phyloP scores from a whole-genome alignment of 1,139 yeast species.

The Pichiaceae sp. region DNA sequence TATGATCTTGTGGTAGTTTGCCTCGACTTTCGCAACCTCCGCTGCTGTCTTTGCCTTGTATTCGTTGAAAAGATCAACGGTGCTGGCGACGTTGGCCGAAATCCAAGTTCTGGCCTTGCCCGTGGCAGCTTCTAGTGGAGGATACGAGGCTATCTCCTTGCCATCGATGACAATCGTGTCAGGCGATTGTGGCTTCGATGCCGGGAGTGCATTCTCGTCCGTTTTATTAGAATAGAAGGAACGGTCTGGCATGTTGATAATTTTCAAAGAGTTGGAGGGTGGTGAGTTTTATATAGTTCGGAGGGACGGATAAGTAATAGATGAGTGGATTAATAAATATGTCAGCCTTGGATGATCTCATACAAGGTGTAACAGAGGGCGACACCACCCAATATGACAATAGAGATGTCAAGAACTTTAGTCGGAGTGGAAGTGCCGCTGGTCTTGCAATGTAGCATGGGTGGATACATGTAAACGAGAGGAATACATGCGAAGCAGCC shows the following conservation, averaged over 20 bases:
- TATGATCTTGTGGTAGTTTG: conserved; percentile 22
- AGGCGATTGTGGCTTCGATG: conserved; percentile 33
- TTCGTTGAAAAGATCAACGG: conserved; percentile 36
- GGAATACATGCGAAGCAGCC: conserved; percentile 83
- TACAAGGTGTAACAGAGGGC: conserved; percentile 63
- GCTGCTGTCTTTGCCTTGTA: conserved; percentile 37
- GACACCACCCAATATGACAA: conserved; percentile 47
- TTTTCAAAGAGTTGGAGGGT: not conserved
- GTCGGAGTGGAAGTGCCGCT: conserved; percentile 23
- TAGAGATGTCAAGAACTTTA: conserved; percentile 33
- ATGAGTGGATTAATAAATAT: too few species aligned
- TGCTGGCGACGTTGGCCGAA: conserved; percentile 30
- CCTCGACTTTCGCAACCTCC: conserved; percentile 28
- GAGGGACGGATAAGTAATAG: too few species aligned
- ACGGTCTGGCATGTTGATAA: conserved; percentile 21
- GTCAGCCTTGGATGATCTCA: conserved; percentile 37
- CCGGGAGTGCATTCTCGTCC: conserved; percentile 36
- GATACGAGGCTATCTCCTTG: conserved; percentile 43
- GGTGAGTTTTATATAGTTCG: too few species aligned
- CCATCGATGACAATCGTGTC: conserved; percentile 37
- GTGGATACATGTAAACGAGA: conserved; percentile 76
- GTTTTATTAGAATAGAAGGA: conserved; percentile 48
- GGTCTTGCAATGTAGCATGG: conserved; percentile 49
- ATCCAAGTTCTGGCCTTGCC: conserved; percentile 31
- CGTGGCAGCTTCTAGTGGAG: conserved; percentile 35